Base-by-base conservation (phyloP, 352 stramenopile species). In the Globisporangium viniferum region DNA sequence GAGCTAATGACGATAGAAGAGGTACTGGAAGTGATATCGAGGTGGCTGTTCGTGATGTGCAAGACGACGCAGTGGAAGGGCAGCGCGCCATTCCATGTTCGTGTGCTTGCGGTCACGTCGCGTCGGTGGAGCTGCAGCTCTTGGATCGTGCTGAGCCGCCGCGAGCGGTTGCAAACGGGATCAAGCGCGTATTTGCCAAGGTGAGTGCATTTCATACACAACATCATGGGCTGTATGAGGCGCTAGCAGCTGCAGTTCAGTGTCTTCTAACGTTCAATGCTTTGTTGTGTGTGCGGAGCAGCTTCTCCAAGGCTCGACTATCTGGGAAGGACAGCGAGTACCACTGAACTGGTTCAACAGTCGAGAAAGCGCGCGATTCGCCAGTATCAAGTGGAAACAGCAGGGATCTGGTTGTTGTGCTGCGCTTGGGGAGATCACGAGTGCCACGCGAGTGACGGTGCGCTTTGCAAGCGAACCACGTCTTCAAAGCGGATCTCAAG, bases 321-420 rank as follows among this genome's bases (percentile, higher is more conserved):
- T 89, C 8, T 93, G 83, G 83, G 68, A 44, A 6, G 72, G 64
- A 8, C 76, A 73, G 53, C 56, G 46, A 2, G 61, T 76, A 8
- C 71, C 67, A 0, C 53, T 92, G 12, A 62, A 58, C 14, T 92
- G 86, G 84, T 61, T 91, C 61, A 88, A 89, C 48, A 29, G 22
- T 9, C 64, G 57, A 51, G 75, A 89, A 27, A 12, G 22, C 5
- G 66, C 89, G 6, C 31, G 67, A 9, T 89, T 85, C 64, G 22
- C 49, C 0, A 48, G 69, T 41, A 55, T 89, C 3, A 24, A 73
- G 39, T 80, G 72, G 66, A 61, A 49, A 6, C 63, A 48, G 1
- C 55, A 49, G 59, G 67, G 81, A 2, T 66, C 60, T 10, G 77
- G 86, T 14, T 91, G 78, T 24, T 85, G 80, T 65, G 15, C 64